These are phyloP conservation scores for Hypholoma sublateritium DNA, from an alignment of 768 basidiomycete genomes.

Conservation along the genomic window DNA sequence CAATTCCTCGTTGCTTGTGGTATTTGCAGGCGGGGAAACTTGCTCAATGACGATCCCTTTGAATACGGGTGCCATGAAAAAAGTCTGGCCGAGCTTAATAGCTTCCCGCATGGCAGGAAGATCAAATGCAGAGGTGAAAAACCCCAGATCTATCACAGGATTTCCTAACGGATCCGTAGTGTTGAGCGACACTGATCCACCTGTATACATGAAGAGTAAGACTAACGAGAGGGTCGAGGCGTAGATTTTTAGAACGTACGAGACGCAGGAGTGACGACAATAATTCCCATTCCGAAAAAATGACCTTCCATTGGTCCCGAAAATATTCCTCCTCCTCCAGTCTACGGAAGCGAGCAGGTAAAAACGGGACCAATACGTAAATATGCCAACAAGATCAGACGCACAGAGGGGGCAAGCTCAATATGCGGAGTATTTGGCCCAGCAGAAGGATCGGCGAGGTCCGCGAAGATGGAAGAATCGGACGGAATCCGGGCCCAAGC, in stretches of 20 bases:
- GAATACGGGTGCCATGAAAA: not conserved
- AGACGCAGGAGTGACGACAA: slow-evolving; percentile 29
- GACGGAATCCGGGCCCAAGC: slow-evolving; percentile 22
- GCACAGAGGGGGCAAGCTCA: slow-evolving; percentile 10
- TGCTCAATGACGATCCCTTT: slow-evolving; percentile 4
- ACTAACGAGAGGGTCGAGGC: not conserved
- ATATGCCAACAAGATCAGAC: not conserved
- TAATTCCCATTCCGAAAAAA: slow-evolving; percentile 23
- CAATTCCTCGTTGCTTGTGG: slow-evolving; percentile 17
- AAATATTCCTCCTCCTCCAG: slow-evolving; percentile 21
- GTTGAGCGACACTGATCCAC: slow-evolving; percentile 3
- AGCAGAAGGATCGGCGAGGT: slow-evolving; percentile 22
- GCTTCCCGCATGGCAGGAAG: slow-evolving; percentile 1
- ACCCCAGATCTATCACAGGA: not conserved
- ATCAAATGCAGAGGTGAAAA: slow-evolving; percentile 2
- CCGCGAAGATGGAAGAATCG: slow-evolving; percentile 18
- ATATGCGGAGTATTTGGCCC: slow-evolving; percentile 24
- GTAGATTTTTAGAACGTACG: slow-evolving; percentile 16
- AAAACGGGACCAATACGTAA: not conserved
- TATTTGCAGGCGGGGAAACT: not conserved
- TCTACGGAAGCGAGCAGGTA: not conserved
- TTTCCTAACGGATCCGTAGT: not conserved
- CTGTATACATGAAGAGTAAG: not conserved
- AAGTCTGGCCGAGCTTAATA: not conserved
- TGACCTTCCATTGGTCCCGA: slow-evolving; percentile 19